Percentiles rank a stretch among this genome's conserved stretches.
Conservation (phyloP, 2,329 filamentous ascomycete genomes). For the Leptographium flavum region DNA sequence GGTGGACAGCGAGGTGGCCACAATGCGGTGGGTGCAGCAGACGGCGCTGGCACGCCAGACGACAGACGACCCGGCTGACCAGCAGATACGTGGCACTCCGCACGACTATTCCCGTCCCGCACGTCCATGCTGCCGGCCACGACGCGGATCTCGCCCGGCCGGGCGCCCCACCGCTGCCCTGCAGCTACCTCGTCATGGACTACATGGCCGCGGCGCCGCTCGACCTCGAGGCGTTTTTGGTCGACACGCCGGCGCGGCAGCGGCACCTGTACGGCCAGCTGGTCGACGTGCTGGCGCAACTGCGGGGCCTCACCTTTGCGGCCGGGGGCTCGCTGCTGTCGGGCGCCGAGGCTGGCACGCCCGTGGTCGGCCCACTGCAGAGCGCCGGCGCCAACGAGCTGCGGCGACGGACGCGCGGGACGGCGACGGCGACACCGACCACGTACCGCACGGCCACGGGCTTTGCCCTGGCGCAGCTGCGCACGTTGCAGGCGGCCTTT, state of each 20-base stretch:
- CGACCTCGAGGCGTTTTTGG: slow-evolving; percentile 6
- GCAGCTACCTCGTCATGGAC: slow-evolving; percentile 12
- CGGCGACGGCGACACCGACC: neutral
- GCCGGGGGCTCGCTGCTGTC: slow-evolving; percentile 14
- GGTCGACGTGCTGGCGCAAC: slow-evolving; percentile 14
- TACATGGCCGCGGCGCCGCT: slow-evolving; percentile 12
- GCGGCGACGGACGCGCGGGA: neutral
- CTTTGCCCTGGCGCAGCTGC: slow-evolving; percentile 1
- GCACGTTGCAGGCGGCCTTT: neutral
- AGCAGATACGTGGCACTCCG: slow-evolving; percentile 12
- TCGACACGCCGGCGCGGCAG: slow-evolving; percentile 3
- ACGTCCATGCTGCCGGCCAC: slow-evolving; percentile 11
- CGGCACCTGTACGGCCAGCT: slow-evolving; percentile 11
- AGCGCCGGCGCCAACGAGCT: neutral
- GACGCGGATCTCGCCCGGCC: neutral
- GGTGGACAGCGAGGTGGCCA: slow-evolving; percentile 15
- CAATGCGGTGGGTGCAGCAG: slow-evolving; percentile 10
- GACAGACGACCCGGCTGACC: neutral
- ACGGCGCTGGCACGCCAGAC: neutral
- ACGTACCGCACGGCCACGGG: slow-evolving; percentile 4
- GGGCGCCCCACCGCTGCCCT: neutral
- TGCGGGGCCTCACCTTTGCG: slow-evolving; percentile 13
- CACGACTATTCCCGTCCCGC: slow-evolving; percentile 13
- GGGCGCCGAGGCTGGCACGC: slow-evolving; percentile 7
- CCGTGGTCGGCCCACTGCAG: slow-evolving; percentile 11